Evolutionary conservation across 2,329 filamentous ascomycete genomes (phyloP).

Genomic region (Tolypocladium paradoxum): DNA sequence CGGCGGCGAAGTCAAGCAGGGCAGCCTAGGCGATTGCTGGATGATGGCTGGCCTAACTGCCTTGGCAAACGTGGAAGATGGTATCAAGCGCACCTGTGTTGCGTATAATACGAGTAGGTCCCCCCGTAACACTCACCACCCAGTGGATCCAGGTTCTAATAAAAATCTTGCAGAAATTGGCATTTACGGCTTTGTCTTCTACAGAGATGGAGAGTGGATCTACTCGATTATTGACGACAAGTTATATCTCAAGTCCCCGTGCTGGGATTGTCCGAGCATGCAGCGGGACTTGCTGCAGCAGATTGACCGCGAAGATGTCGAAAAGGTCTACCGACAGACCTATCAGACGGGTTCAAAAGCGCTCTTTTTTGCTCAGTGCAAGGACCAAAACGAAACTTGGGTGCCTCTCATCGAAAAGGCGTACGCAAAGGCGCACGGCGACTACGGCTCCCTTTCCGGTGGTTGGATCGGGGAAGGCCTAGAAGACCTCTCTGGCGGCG

Average conservation of each 20-base stretch:
- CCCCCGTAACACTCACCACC: no score
- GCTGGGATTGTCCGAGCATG: slow-evolving; percentile 69
- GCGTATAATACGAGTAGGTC: slow-evolving; percentile 52
- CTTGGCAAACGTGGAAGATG: slow-evolving; percentile 58
- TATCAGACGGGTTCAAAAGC: slow-evolving; percentile 69
- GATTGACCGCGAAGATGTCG: slow-evolving; percentile 61
- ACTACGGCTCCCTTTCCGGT: slow-evolving; percentile 60
- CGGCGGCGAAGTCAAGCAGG: slow-evolving; percentile 68
- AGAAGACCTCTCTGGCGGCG: slow-evolving; percentile 54
- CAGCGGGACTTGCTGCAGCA: slow-evolving; percentile 66
- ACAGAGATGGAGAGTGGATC: slow-evolving; percentile 82
- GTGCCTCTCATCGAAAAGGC: slow-evolving; percentile 72
- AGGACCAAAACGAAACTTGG: slow-evolving; percentile 73
- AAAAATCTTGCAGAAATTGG: slow-evolving; percentile 40
- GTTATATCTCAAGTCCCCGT: slow-evolving; percentile 70
- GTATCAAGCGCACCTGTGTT: slow-evolving; percentile 66
- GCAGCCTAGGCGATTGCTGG: slow-evolving; percentile 72
- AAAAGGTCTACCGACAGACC: slow-evolving; percentile 58
- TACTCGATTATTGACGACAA: slow-evolving; percentile 89
- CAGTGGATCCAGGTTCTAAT: no score
- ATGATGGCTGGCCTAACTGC: slow-evolving; percentile 70
- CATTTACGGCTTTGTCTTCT: slow-evolving; percentile 85
- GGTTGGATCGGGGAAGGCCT: slow-evolving; percentile 56
- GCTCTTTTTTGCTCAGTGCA: slow-evolving; percentile 67
- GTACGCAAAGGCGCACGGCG: slow-evolving; percentile 74